Percentiles rank a stretch among this genome's conserved stretches.
phyloP scores from a whole-genome alignment of 768 basidiomycete species.

The Lactifluus pinguis region DNA sequence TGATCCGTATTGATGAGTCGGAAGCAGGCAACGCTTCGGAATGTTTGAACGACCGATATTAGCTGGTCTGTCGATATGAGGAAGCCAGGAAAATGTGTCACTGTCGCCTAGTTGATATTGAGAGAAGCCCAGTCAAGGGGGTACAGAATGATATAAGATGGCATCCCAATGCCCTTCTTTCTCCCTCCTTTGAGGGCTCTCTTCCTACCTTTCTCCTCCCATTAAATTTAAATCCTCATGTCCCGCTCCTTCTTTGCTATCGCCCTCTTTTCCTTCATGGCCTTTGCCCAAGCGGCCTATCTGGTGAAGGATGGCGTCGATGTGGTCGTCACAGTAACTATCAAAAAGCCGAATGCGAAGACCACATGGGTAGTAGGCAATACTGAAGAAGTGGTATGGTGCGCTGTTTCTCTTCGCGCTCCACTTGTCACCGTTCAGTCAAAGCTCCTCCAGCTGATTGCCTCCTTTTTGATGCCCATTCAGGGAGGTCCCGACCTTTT shows the following conservation, averaged over 20 bases:
- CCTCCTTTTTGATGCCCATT: neutral
- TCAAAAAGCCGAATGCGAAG: constrained; percentile 24
- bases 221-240: neutral
- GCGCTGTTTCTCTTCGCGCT: neutral
- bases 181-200: neutral
- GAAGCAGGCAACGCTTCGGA: too few relatives aligned
- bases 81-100: too few relatives aligned
- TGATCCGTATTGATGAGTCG: too few relatives aligned
- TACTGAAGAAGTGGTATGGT: constrained; percentile 37
- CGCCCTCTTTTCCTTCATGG: neutral
- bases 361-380: constrained; percentile 31
- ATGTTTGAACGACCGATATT: too few relatives aligned
- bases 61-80: too few relatives aligned
- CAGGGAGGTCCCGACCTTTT: constrained; percentile 28
- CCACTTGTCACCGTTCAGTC: neutral
- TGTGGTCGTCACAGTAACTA: constrained; percentile 25
- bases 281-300: neutral
- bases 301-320: neutral
- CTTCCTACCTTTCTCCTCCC: too few relatives aligned
- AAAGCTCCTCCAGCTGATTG: neutral
- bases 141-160: neutral
- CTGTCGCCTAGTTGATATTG: too few relatives aligned
- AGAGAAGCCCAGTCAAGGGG: too few relatives aligned
- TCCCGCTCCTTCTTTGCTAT: neutral
- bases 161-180: neutral